Evolutionary conservation across 2,329 filamentous ascomycete species (phyloP).

Genomic region (Beauveria bassiana): DNA sequence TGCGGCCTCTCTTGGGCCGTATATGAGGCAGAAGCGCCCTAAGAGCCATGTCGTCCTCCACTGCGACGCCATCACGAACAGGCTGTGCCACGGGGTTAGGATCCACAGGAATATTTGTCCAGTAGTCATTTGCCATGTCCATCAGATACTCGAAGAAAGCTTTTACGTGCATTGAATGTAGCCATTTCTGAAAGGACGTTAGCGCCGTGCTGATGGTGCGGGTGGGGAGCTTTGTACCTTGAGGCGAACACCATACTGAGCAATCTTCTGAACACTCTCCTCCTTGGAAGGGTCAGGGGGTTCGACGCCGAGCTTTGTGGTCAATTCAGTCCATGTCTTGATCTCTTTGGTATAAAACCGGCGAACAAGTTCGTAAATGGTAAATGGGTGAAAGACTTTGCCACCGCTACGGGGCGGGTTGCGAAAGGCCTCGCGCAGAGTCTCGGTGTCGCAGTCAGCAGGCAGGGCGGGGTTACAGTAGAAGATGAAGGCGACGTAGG

Average conservation of each 20-base stretch:
- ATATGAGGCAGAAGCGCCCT: slow-evolving; percentile 75
- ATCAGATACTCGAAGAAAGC: slow-evolving; percentile 89
- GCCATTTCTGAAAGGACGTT: slow-evolving; percentile 65
- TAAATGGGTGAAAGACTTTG: slow-evolving; percentile 74
- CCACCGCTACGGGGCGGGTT: slow-evolving; percentile 79
- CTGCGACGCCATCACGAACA: slow-evolving; percentile 70
- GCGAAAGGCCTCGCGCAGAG: slow-evolving; percentile 68
- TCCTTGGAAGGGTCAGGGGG: slow-evolving; percentile 74
- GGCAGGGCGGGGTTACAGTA: slow-evolving; percentile 80
- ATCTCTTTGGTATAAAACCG: slow-evolving; percentile 75
- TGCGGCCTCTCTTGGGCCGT: slow-evolving; percentile 52
- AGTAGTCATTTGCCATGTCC: slow-evolving; percentile 71
- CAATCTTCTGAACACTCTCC: slow-evolving; percentile 86
- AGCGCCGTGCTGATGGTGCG: slow-evolving; percentile 3
- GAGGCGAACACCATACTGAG: slow-evolving; percentile 85
- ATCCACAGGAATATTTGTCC: slow-evolving; percentile 62
- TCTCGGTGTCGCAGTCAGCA: slow-evolving; percentile 58
- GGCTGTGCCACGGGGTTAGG: slow-evolving; percentile 55
- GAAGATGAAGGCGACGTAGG: slow-evolving; percentile 78
- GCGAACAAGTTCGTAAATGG: slow-evolving; percentile 68
- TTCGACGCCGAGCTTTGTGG: slow-evolving; percentile 80
- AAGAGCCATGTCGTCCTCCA: slow-evolving; percentile 84
- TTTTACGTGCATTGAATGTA: slow-evolving; percentile 93
- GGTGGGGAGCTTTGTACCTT: slow-evolving; percentile 51
- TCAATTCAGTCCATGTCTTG: slow-evolving; percentile 87